phyloP scores from a whole-genome alignment of 805 yeast genomes.

The Suhomyces xylopsoci region DNA sequence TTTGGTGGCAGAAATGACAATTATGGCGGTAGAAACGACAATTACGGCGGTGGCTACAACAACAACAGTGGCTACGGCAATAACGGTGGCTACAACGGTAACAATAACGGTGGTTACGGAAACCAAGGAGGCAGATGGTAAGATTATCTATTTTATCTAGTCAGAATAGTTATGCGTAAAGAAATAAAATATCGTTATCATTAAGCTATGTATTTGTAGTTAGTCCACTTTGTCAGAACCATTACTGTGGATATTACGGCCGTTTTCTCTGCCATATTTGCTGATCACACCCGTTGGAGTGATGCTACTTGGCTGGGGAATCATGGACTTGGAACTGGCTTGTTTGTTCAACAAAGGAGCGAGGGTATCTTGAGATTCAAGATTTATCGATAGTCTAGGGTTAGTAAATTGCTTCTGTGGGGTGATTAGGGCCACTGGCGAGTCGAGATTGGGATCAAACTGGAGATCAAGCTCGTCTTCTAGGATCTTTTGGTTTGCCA shows the following conservation, averaged over 20 bases:
- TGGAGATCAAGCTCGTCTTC: constrained; percentile 27
- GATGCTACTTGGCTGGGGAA: background rate
- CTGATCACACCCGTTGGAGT: constrained; percentile 11
- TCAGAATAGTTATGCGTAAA: background rate
- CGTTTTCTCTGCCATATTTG: constrained; percentile 7
- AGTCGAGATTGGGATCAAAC: constrained; percentile 27
- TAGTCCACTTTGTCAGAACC: constrained; percentile 27
- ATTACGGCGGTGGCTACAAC: background rate
- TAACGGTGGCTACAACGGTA: no score
- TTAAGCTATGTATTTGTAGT: background rate
- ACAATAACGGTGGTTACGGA: background rate
- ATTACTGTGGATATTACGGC: constrained; percentile 18
- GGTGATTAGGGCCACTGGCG: constrained; percentile 17
- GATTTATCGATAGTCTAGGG: constrained; percentile 11
- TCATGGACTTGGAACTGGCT: constrained; percentile 22
- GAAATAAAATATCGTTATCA: background rate
- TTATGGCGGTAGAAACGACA: constrained; percentile 4
- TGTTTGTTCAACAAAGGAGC: constrained; percentile 34
- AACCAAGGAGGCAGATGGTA: constrained; percentile 14
- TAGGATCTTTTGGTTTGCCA: constrained; percentile 20
- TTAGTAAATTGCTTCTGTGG: constrained; percentile 9
- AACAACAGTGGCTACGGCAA: background rate
- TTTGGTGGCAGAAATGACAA: background rate
- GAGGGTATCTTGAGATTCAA: constrained; percentile 10
- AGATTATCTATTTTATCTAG: no score